Percentiles rank a stretch among this genome's conserved stretches.
Conservation (phyloP, 2,329 filamentous ascomycete genomes). For the Diplodia seriata region DNA sequence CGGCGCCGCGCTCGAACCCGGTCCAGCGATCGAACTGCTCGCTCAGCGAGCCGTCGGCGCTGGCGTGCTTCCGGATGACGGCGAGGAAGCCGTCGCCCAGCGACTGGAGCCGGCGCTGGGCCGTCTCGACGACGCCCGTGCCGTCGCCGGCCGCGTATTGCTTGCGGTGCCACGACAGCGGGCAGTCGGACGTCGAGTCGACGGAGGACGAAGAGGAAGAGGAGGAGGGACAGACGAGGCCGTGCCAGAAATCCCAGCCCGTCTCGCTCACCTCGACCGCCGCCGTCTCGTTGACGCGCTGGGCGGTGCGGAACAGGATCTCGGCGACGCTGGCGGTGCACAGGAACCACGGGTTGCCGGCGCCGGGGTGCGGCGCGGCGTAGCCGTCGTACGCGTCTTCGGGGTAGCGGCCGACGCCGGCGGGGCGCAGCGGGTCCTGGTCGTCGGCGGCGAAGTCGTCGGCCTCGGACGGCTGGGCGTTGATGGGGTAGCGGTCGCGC, state of each 20-base stretch:
- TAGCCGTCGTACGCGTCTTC: constrained; percentile 53
- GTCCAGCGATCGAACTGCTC: constrained; percentile 53
- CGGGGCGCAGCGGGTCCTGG: constrained; percentile 69
- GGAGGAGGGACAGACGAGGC: constrained; percentile 40
- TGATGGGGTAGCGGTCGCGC: constrained; percentile 49
- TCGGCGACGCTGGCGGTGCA: constrained; percentile 52
- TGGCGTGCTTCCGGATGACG: constrained; percentile 50
- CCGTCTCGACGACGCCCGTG: constrained; percentile 35
- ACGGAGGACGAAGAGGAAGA: background rate
- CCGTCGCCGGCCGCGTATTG: constrained; percentile 40
- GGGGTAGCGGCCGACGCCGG: constrained; percentile 52
- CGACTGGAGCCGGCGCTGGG: constrained; percentile 43
- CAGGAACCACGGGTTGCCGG: constrained; percentile 53
- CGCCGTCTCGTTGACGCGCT: constrained; percentile 40
- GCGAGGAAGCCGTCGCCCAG: constrained; percentile 52
- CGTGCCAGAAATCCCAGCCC: constrained; percentile 48
- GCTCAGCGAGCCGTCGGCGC: constrained; percentile 49
- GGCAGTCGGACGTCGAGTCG: background rate
- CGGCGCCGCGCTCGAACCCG: constrained; percentile 51
- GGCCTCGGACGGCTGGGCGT: constrained; percentile 38
- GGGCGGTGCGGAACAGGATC: constrained; percentile 48
- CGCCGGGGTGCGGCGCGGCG: constrained; percentile 38
- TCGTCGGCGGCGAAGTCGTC: constrained; percentile 31
- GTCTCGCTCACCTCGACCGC: constrained; percentile 44
- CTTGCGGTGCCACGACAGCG: constrained; percentile 30